Evolutionary conservation across 257 asterid genomes (phyloP).

Genomic region (Jasminum sambac): DNA sequence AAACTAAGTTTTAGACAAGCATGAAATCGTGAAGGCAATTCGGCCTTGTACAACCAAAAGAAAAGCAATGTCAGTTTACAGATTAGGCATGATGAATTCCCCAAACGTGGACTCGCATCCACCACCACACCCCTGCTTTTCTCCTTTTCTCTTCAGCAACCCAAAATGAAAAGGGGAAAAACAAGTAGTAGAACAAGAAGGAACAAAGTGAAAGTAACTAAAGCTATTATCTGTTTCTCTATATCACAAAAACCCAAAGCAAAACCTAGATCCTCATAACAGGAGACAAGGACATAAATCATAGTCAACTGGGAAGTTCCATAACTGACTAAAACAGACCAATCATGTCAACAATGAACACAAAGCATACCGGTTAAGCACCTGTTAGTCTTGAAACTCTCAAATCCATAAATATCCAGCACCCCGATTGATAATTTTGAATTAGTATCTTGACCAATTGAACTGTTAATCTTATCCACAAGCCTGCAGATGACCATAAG

Average conservation of each 20-base stretch:
- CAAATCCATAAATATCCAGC: slow-evolving; percentile 85
- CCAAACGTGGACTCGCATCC: neutral
- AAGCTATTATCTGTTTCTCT: neutral
- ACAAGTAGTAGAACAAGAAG: no score
- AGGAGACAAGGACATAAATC: slow-evolving; percentile 15
- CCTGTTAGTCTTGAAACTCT: slow-evolving; percentile 96
- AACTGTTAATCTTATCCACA: slow-evolving; percentile 67
- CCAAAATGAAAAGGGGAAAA: neutral
- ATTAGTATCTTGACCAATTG: slow-evolving; percentile 77
- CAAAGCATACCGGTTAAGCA: slow-evolving; percentile 80
- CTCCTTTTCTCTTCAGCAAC: neutral
- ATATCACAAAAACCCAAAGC: neutral
- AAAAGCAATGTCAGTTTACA: neutral
- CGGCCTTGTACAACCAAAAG: neutral
- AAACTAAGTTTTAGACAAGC: neutral
- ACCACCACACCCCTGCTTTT: neutral
- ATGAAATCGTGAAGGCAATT: neutral
- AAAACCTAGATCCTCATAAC: slow-evolving; percentile 10
- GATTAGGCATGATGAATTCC: neutral
- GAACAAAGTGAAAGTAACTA: neutral
- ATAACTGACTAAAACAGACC: slow-evolving; percentile 23
- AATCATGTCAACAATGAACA: slow-evolving; percentile 36
- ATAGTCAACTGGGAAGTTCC: slow-evolving; percentile 21
- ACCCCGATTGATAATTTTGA: slow-evolving; percentile 72
- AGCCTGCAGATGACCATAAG: slow-evolving; percentile 51